Percentiles rank a stretch among this genome's conserved stretches.
Evolutionary conservation across 1,284 basidiomycete genomes (phyloP).

Genomic region (Heliocybe sulcata): DNA sequence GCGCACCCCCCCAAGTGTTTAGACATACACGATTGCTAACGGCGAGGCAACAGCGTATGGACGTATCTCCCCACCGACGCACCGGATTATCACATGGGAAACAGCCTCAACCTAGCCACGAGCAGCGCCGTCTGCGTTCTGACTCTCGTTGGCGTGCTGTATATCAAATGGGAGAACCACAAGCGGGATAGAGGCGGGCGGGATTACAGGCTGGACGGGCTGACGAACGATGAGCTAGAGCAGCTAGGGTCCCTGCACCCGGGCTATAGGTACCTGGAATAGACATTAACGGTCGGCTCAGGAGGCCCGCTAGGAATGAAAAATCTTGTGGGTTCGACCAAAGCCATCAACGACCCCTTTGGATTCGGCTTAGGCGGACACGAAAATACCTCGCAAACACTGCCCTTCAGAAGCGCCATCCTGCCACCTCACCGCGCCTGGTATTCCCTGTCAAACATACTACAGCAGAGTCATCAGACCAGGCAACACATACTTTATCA

Average conservation of each 20-base stretch:
- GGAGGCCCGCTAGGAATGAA: no score
- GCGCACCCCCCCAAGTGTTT: slow-evolving; percentile 9
- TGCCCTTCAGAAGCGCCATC: no score
- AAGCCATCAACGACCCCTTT: no score
- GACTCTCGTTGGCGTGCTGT: slow-evolving; percentile 22
- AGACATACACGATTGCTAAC: not conserved
- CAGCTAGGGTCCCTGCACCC: slow-evolving; percentile 35
- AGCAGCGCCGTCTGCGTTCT: slow-evolving; percentile 23
- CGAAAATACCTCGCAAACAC: no score
- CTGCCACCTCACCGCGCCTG: no score
- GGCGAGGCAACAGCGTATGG: slow-evolving; percentile 23
- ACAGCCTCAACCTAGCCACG: slow-evolving; percentile 33
- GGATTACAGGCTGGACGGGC: slow-evolving; percentile 29
- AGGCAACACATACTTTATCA: no score
- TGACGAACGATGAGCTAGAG: slow-evolving; percentile 26
- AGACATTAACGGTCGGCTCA: slow-evolving; percentile 5
- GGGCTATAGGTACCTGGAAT: slow-evolving; percentile 31
- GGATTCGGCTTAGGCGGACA: no score
- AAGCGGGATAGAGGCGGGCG: slow-evolving; percentile 32
- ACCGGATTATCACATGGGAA: slow-evolving; percentile 36
- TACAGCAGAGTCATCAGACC: no score
- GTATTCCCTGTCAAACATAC: no score
- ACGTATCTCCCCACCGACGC: slow-evolving; percentile 31
- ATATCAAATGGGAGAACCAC: slow-evolving; percentile 31
- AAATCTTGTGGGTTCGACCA: no score